A percentile compares a stretch with the other conserved stretches of the same genome.
phyloP scores from a whole-genome alignment of 176 grass and related monocot species.

The Oryza nivara region DNA sequence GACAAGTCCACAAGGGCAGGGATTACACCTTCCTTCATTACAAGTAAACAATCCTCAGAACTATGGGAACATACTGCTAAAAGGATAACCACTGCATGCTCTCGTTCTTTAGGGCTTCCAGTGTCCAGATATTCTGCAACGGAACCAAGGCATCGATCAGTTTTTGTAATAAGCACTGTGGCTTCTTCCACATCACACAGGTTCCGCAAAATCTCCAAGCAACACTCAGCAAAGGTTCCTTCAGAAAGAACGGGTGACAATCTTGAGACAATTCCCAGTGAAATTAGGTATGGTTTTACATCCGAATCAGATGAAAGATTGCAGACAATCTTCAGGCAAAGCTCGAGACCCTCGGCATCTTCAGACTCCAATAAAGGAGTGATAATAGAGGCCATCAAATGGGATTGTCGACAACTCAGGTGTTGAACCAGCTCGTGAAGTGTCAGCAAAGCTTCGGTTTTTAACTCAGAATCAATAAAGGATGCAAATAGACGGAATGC shows the following conservation, averaged over 20 bases:
- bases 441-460: conserved; percentile 59
- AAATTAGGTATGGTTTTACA: conserved; percentile 58
- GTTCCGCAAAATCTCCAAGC: conserved; percentile 67
- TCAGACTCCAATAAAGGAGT: conserved; percentile 57
- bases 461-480: conserved; percentile 68
- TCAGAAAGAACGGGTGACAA: conserved; percentile 62
- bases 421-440: conserved; percentile 59
- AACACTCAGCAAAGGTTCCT: conserved; percentile 61
- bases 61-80: conserved; percentile 65
- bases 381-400: conserved; percentile 53
- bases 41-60: conserved; percentile 65
- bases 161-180: conserved; percentile 48
- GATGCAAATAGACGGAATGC: conserved; percentile 53
- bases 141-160: conserved; percentile 61
- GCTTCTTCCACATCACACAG: conserved; percentile 67
- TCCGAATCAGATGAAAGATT: conserved; percentile 58
- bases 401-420: conserved; percentile 42
- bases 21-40: conserved; percentile 91
- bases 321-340: conserved; percentile 67
- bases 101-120: conserved; percentile 66
- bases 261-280: conserved; percentile 69
- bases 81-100: conserved; percentile 69
- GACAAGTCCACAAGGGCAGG: conserved; percentile 84
- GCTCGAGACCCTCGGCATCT: conserved; percentile 58
- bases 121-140: conserved; percentile 75